These are phyloP conservation scores for Angophora floribunda DNA, from an alignment of 345 rosid genomes.

Conservation along the genomic window DNA sequence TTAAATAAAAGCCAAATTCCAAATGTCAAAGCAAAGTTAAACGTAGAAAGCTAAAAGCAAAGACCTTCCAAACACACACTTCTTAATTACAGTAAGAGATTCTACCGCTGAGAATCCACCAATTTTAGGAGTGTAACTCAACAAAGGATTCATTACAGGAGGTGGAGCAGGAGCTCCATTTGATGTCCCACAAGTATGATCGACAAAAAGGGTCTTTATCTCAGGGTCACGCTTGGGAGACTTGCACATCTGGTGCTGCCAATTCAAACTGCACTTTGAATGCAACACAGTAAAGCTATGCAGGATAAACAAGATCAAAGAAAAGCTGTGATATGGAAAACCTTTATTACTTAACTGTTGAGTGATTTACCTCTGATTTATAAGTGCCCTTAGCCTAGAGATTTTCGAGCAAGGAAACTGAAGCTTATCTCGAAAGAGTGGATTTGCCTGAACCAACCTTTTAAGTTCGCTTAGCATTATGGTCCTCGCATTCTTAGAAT, in stretches of 20 bases:
- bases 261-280: slow-evolving; percentile 49
- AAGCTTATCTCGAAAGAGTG: slow-evolving; percentile 85
- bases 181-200: slow-evolving; percentile 65
- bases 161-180: slow-evolving; percentile 66
- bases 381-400: slow-evolving; percentile 69
- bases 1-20: not conserved
- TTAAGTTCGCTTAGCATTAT: slow-evolving; percentile 75
- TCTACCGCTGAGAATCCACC: slow-evolving; percentile 48
- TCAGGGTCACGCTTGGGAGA: slow-evolving; percentile 73
- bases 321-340: not conserved
- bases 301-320: not conserved
- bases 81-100: slow-evolving; percentile 50
- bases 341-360: not conserved
- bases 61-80: slow-evolving; percentile 5
- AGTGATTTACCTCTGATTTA: slow-evolving; percentile 58
- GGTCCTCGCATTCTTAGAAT: slow-evolving; percentile 68
- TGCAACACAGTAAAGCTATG: not conserved
- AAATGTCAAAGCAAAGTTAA: not conserved
- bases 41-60: not conserved
- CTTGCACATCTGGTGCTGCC: slow-evolving; percentile 87
- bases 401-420: slow-evolving; percentile 67
- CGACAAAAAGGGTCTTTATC: slow-evolving; percentile 71
- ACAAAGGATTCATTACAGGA: slow-evolving; percentile 65
- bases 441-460: slow-evolving; percentile 75
- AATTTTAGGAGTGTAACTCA: slow-evolving; percentile 52